phyloP scores from a whole-genome alignment of 495 filamentous ascomycete genomes.

The Penicillium lagena region DNA sequence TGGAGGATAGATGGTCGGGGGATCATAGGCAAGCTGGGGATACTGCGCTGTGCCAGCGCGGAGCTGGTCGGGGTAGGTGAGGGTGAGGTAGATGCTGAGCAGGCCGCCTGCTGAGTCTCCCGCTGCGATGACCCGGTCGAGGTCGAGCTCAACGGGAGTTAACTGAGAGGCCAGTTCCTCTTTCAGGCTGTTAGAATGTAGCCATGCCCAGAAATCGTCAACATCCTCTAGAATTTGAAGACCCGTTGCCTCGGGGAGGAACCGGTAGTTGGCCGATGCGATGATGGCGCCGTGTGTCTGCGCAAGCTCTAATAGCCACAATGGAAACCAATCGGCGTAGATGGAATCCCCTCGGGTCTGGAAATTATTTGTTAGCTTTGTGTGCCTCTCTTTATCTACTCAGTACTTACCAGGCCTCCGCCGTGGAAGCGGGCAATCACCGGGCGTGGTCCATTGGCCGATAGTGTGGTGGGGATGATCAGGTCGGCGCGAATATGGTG shows the following conservation, averaged over 20 bases:
- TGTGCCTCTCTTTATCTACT: neutral
- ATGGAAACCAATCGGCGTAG: constrained; percentile 11
- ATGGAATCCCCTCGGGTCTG: constrained; percentile 13
- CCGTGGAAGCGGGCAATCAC: constrained; percentile 16
- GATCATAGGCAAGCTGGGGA: constrained; percentile 3
- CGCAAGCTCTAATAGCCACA: constrained; percentile 14
- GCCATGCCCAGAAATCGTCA: constrained; percentile 38
- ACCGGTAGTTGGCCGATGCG: constrained; percentile 35
- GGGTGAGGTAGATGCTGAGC: constrained; percentile 8
- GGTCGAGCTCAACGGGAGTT: constrained; percentile 7
- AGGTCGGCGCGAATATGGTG: constrained; percentile 14
- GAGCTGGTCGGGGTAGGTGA: constrained; percentile 12
- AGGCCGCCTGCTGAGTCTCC: constrained; percentile 15
- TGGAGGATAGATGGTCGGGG: neutral
- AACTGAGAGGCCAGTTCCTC: neutral
- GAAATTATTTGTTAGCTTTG: neutral
- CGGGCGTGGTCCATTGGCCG: constrained; percentile 4
- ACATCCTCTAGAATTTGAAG: constrained; percentile 35
- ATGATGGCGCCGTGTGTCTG: constrained; percentile 20
- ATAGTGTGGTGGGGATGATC: constrained; percentile 5
- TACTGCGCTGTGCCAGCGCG: constrained; percentile 11
- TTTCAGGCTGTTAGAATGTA: constrained; percentile 8
- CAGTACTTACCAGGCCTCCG: constrained; percentile 8
- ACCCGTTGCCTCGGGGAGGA: constrained; percentile 39
- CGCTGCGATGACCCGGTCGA: constrained; percentile 6